Base-by-base conservation (phyloP, 495 filamentous ascomycete species). In the Letharia lupina region DNA sequence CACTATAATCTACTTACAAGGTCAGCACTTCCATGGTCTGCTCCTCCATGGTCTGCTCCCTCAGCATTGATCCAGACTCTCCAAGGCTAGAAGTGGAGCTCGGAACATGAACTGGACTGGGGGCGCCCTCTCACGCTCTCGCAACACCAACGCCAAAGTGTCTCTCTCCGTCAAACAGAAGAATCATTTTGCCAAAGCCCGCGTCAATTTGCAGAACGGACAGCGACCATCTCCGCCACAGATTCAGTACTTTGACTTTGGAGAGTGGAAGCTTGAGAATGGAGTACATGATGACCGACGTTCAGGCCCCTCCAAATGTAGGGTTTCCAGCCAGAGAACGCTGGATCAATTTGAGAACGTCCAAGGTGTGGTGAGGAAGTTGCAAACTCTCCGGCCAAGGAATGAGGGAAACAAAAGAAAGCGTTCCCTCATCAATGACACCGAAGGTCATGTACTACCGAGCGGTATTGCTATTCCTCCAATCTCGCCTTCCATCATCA, bases 21-120 rank as follows among this genome's bases (percentile, higher is more conserved):
- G n/a, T 47, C 9, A 54, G 11, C 23, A 15, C 16, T 54, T 16
- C 12, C 16, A 31, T 15, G 8, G 33, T 6, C 15, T 33, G 1
- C 31, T 35, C 5, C 15, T 8, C 8, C 44, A 10, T 8, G 4
- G 40, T 8, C 23, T 23, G 9, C 52, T 35, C 2, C 15, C 6
- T 35, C 6, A 35, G 7, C 42, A 15, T n/a, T 50, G 11, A 23
- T n/a, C 33, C 45, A 40, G 18, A 4, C 8, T 40, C 6, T 50
- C 12, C 8, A 9, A 15, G 40, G 16, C 23, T 23, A 9, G 12
- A 42, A 13, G n/a, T 33, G 20, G 5, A 33, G 28, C n/a, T 40
- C 40, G 8, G 18, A 28, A n/a, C 5, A 72, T 72, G 70, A 72
- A 72, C 15, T 72, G 70, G 70, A 70, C 64, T 7, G 70, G 70